Evolutionary conservation across 805 yeast species (phyloP).

Genomic region (Cephaloascus albidus): DNA sequence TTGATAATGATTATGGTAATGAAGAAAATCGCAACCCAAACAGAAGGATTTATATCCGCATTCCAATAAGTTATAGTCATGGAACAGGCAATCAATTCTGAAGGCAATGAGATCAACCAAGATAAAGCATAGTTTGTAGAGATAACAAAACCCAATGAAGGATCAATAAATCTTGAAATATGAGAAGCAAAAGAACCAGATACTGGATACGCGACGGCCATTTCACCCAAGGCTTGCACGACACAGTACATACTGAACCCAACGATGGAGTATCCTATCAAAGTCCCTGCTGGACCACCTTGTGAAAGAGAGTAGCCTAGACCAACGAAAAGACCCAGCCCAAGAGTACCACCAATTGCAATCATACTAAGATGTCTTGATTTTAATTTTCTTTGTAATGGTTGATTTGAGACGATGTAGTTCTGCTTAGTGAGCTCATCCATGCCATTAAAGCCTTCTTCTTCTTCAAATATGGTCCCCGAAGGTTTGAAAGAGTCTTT

Average conservation of each 20-base stretch:
- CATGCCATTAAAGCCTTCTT: neutral
- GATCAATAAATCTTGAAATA: constrained; percentile 43
- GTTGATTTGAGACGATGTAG: neutral
- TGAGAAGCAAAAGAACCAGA: constrained; percentile 44
- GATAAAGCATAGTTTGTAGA: constrained; percentile 45
- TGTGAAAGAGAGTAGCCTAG: constrained; percentile 27
- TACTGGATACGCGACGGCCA: constrained; percentile 44
- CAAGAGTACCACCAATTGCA: constrained; percentile 80
- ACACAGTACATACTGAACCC: constrained; percentile 14
- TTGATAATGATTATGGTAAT: constrained; percentile 36
- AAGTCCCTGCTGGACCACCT: constrained; percentile 19
- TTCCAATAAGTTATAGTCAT: constrained; percentile 52
- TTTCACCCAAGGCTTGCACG: constrained; percentile 36
- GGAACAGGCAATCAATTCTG: constrained; percentile 52
- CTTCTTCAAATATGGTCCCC: neutral
- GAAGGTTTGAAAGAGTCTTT: neutral
- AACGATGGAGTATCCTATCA: constrained; percentile 17
- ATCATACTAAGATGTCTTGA: constrained; percentile 58
- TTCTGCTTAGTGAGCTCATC: neutral
- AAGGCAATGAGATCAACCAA: constrained; percentile 49
- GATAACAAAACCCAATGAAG: constrained; percentile 46
- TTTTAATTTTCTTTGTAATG: constrained; percentile 18
- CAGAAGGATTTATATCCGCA: constrained; percentile 41
- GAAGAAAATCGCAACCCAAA: constrained; percentile 51
- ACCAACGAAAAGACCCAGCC: constrained; percentile 63